Base-by-base conservation (phyloP, 148 eudicot species). In the Agrostemma githago region DNA sequence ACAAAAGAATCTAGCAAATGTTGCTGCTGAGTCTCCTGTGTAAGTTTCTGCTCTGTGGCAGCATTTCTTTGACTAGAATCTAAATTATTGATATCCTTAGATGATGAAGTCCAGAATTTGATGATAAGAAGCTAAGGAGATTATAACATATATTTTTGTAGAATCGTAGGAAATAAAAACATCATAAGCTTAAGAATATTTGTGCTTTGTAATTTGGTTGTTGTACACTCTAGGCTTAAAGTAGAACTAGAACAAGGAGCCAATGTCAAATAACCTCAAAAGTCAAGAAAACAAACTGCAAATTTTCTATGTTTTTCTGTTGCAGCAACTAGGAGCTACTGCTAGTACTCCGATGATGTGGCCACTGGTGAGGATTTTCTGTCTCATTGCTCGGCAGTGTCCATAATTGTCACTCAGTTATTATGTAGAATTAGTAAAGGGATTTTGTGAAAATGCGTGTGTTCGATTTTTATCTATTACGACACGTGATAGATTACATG, bases 1-100 rank as follows among this genome's bases (percentile, higher is more conserved):
- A 48, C 98, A 94, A 80, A 94, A 94, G 86, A 80, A 87, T 75
- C 59, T 87, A 74, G 98, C 98, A 41, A 89, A 88, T 66, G 92
- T 94, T 63, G 78, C 97, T 56, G 80, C 93, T 39, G 93, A 91
- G 41, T 88, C 96, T 76, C 98, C 98, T 38, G 97, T 94, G 98
- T 94, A 84, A 91, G 97, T 82, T 26, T 62, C 38, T 80, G 37
- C 62, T 68, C 16, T 62, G n/a, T 71, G 6, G 69, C 17, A 57
- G 20, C 74, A 54, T 54, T 41, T 57, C 62, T 76, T 46, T 38
- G 11, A 39, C 46, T 66, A 43, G 5, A 5, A 43, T 43, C 46
- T 43, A 43, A 43, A 43, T 43, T 43, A 43, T 4, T 43, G 46
- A 43, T 7, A 43, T 43, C 46, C 8, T 43, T 7, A 4, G 8